A percentile compares a stretch with the other conserved stretches of the same genome.
These are phyloP conservation scores for Lotmaria passim DNA, from an alignment of 208 protist species.

Conservation along the genomic window DNA sequence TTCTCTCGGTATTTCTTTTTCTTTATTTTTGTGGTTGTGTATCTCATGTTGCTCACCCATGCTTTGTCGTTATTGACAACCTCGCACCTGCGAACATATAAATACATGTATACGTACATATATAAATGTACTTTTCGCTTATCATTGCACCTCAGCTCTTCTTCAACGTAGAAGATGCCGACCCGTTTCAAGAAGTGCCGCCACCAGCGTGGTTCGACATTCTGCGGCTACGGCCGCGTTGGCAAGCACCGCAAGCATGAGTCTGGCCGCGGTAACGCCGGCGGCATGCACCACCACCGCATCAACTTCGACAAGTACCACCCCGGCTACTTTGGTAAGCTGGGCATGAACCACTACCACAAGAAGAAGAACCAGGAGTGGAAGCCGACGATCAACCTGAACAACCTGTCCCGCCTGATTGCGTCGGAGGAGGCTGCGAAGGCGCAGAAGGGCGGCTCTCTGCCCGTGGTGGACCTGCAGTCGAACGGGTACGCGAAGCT, in stretches of 20 bases:
- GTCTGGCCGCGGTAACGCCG: constrained; percentile 99
- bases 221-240: constrained; percentile 92
- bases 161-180: constrained; percentile 63
- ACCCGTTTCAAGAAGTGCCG: constrained; percentile 93
- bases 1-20: too few relatives aligned
- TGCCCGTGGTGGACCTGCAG: constrained; percentile 98
- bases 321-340: constrained; percentile 99
- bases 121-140: too few relatives aligned
- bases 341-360: constrained; percentile 99
- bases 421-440: constrained; percentile 84
- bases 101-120: too few relatives aligned
- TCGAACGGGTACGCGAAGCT: constrained; percentile 99
- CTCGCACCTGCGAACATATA: too few relatives aligned
- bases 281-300: constrained; percentile 99
- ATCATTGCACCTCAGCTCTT: constrained; percentile 20
- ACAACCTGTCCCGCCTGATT: constrained; percentile 99
- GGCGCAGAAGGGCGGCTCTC: constrained; percentile 83
- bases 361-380: constrained; percentile 93
- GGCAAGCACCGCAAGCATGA: constrained; percentile 99
- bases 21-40: too few relatives aligned
- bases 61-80: too few relatives aligned
- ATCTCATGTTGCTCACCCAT: too few relatives aligned
- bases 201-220: constrained; percentile 93
- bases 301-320: constrained; percentile 99
- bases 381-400: constrained; percentile 98